Conservation (phyloP, 106 monocot species). For the Allium sativum region DNA sequence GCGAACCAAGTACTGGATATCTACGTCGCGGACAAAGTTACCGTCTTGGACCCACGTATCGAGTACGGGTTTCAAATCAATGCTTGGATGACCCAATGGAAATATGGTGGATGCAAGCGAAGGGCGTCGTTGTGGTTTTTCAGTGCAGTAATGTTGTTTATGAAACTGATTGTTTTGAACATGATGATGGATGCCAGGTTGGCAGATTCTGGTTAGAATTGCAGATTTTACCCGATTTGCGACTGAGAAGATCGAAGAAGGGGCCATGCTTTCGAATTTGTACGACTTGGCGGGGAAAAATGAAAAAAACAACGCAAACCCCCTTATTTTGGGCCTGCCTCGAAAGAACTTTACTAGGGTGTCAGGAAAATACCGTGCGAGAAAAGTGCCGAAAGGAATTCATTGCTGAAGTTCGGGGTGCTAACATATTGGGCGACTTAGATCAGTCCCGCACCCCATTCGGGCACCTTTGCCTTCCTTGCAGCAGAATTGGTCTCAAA, state of each 20-base stretch:
- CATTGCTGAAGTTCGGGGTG: too few species aligned
- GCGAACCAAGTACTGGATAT: constrained; percentile 36
- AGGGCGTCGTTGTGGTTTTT: not conserved
- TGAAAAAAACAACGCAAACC: too few species aligned
- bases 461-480: too few species aligned
- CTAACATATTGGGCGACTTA: too few species aligned
- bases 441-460: too few species aligned
- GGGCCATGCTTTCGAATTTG: too few species aligned
- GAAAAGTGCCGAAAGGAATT: too few species aligned
- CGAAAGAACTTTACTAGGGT: too few species aligned
- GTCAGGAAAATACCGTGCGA: too few species aligned
- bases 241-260: not conserved
- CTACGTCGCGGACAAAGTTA: constrained; percentile 21
- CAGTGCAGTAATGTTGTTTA: not conserved
- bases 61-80: constrained; percentile 38
- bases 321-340: too few species aligned
- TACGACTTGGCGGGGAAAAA: too few species aligned
- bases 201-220: not conserved
- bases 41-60: constrained; percentile 41
- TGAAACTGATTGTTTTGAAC: not conserved
- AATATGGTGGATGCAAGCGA: constrained; percentile 17
- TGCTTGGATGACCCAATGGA: constrained; percentile 50
- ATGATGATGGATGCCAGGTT: not conserved
- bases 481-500: too few species aligned
- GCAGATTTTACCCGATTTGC: constrained; percentile 3